Conservation (phyloP, 2,329 filamentous ascomycete species). For the Xylariales sp. region DNA sequence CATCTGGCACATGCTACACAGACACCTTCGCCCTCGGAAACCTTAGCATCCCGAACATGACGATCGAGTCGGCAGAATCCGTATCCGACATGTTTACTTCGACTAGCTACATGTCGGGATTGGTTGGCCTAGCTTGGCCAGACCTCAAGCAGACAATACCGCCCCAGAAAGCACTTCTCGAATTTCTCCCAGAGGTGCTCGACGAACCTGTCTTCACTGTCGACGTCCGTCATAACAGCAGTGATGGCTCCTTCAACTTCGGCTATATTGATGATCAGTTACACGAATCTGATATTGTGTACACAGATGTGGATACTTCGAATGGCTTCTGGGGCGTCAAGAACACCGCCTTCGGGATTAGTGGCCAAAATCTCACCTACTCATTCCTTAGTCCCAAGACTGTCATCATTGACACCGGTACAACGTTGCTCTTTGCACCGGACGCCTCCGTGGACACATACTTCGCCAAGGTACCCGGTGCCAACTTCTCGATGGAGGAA, state of each 20-base stretch:
- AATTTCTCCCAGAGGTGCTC: slow-evolving; percentile 57
- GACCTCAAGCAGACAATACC: slow-evolving; percentile 59
- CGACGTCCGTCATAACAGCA: slow-evolving; percentile 61
- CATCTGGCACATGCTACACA: slow-evolving; percentile 60
- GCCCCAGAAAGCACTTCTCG: slow-evolving; percentile 57
- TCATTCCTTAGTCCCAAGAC: slow-evolving; percentile 54
- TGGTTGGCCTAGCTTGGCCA: slow-evolving; percentile 64
- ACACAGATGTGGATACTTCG: slow-evolving; percentile 62
- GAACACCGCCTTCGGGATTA: slow-evolving; percentile 53
- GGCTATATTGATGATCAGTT: slow-evolving; percentile 58
- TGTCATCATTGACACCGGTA: slow-evolving; percentile 76
- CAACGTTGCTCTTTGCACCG: slow-evolving; percentile 72
- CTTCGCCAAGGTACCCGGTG: slow-evolving; percentile 65
- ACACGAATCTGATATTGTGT: slow-evolving; percentile 57
- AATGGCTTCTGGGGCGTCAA: slow-evolving; percentile 60
- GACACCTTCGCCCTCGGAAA: slow-evolving; percentile 62
- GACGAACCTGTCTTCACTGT: slow-evolving; percentile 59
- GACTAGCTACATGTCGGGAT: slow-evolving; percentile 58
- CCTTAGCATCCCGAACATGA: slow-evolving; percentile 57
- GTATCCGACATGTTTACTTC: slow-evolving; percentile 58
- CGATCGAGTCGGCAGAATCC: slow-evolving; percentile 61
- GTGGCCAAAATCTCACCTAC: slow-evolving; percentile 50
- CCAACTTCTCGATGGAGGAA: slow-evolving; percentile 59
- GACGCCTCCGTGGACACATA: slow-evolving; percentile 68
- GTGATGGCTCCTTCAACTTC: slow-evolving; percentile 62